Evolutionary conservation across 176 grass and related monocot species (phyloP).

Genomic region (Aegilops umbellulata): DNA sequence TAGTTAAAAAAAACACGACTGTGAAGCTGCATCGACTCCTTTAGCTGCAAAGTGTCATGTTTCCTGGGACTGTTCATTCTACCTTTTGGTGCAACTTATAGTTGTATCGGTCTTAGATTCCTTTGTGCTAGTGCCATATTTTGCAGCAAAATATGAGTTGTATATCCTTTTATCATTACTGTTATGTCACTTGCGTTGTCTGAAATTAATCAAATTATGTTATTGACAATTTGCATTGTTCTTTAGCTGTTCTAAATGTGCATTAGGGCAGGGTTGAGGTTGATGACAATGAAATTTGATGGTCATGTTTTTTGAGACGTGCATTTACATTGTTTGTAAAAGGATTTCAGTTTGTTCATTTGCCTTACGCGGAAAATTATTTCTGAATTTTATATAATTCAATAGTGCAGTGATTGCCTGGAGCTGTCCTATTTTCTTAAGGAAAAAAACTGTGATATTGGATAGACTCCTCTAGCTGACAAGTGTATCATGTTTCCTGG

Average conservation of each 20-base stretch:
- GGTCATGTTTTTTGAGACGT: neutral
- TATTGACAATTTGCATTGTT: neutral
- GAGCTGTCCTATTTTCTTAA: neutral
- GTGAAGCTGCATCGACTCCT: neutral
- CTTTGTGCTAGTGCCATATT: conserved; percentile 19
- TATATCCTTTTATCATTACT: conserved; percentile 18
- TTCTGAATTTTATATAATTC: neutral
- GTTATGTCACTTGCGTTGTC: neutral
- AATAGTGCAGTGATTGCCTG: neutral
- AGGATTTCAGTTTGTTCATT: conserved; percentile 12
- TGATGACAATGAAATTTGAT: neutral
- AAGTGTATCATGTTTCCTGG: neutral
- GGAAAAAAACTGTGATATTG: neutral
- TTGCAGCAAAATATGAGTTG: neutral
- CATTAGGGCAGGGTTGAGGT: neutral
- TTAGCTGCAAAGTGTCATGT: conserved; percentile 1
- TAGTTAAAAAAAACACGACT: neutral
- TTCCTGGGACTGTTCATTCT: neutral
- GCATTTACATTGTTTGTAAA: neutral
- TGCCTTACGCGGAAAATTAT: neutral
- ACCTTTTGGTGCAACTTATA: neutral
- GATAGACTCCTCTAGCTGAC: neutral
- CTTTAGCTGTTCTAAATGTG: neutral
- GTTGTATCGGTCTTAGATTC: neutral
- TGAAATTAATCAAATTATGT: neutral